Base-by-base conservation (phyloP, 805 yeast species). In the Maudiozyma turicensis region DNA sequence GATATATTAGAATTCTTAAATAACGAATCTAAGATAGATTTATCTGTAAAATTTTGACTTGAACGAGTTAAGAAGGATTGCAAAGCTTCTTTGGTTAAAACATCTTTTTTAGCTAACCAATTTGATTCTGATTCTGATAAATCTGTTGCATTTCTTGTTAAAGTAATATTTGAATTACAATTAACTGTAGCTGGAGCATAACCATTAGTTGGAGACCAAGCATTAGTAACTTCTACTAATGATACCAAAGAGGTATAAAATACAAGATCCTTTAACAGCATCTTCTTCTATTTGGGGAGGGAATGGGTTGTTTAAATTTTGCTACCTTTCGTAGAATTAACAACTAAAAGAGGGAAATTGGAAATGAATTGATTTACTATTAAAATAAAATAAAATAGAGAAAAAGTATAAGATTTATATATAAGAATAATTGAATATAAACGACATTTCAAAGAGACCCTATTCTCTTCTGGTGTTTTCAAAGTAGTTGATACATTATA, bases 141-240 rank as follows among this genome's bases (percentile, higher is more conserved):
- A 1, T 40, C 44, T 40, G 56, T 54, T 3, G 84, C 85, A 3
- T 64, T 66, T 62, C 88, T 72, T 2, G 72, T 58, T 3, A 71
- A 54, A 7, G 60, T 54, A 6, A 50, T 40, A 39, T 59, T 50
- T 47, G 63, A 64, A 0, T 84, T 84, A 63, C 86, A 81, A 1
- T 70, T 64, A 3, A 80, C 74, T 11, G 65, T 61, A 0, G 77
- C 81, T 1, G 87, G 87, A 0, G 82, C 83, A 53, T 81, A 81
- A 1, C 77, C 71, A 48, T 74, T 72, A 0, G 77, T 70, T 1
- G 81, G 81, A 2, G 58, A 55, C 58, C 57, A 56, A 20, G 56
- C 63, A n/a, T 47, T 30, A 0, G 46, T 57, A 3, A 35, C 44
- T 13, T 20, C 28, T 6, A 28, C 42, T 9, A 39, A 10, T n/a